phyloP scores from a whole-genome alignment of 2,329 filamentous ascomycete genomes.

The Balansia obtecta region DNA sequence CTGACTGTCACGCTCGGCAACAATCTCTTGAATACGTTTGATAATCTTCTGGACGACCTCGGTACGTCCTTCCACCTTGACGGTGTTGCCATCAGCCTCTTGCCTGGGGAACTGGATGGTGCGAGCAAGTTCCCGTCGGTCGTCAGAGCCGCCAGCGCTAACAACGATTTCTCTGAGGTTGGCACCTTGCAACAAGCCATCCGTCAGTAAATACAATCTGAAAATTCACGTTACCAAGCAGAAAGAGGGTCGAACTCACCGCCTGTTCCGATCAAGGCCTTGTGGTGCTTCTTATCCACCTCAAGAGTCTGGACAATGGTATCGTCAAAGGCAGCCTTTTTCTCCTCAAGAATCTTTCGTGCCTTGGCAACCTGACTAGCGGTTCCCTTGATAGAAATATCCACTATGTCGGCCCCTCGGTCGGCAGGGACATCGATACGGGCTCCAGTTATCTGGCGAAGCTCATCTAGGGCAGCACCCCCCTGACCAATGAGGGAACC shows the following conservation, averaged over 20 bases:
- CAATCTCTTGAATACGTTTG: conserved; percentile 67
- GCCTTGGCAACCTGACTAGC: conserved; percentile 84
- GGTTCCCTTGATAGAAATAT: conserved; percentile 86
- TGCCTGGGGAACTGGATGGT: conserved; percentile 92
- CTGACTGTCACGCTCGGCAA: conserved; percentile 73
- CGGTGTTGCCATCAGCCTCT: conserved; percentile 67
- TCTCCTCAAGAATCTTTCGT: conserved; percentile 80
- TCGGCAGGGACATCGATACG: conserved; percentile 84
- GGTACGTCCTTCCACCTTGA: conserved; percentile 77
- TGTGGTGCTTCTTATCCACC: conserved; percentile 91
- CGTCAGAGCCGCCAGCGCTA: conserved; percentile 79
- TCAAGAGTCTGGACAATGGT: conserved; percentile 77
- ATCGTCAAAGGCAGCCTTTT: conserved; percentile 76
- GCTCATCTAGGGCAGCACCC: conserved; percentile 79
- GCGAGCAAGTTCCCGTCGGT: conserved; percentile 70
- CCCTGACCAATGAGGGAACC: conserved; percentile 89
- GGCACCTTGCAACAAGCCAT: conserved; percentile 41
- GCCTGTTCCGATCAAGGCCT: conserved; percentile 74
- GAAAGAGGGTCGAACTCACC: conserved; percentile 44
- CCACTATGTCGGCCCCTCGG: conserved; percentile 61
- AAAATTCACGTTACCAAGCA: neutral
- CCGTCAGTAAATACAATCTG: conserved; percentile 4
- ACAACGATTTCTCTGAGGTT: conserved; percentile 79
- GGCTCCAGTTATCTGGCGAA: conserved; percentile 73
- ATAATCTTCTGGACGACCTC: conserved; percentile 83